These are phyloP conservation scores for Escovopsis sp. DNA, from an alignment of 2,329 filamentous ascomycete genomes.

Conservation along the genomic window DNA sequence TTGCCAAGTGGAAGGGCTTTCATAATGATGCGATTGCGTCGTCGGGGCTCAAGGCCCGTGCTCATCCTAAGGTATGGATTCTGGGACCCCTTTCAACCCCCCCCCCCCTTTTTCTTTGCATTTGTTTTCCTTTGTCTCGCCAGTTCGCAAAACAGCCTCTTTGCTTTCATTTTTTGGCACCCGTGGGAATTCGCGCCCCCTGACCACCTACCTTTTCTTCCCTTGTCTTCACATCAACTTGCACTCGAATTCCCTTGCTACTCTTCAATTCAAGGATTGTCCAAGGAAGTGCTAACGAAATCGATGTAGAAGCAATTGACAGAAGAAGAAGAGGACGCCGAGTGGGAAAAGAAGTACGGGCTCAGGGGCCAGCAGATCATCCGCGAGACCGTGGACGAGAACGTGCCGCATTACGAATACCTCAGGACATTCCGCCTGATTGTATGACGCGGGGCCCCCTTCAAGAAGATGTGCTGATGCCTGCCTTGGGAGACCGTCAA, in stretches of 20 bases:
- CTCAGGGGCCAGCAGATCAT: constrained; percentile 56
- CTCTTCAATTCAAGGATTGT: too few species aligned
- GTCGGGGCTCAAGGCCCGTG: constrained; percentile 55
- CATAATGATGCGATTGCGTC: constrained; percentile 89
- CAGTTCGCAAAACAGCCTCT: too few species aligned
- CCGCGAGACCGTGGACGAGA: constrained; percentile 53
- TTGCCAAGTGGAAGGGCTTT: constrained; percentile 96
- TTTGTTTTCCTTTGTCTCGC: too few species aligned
- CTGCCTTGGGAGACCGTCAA: too few species aligned
- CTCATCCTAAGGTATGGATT: constrained; percentile 40
- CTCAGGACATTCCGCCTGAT: constrained; percentile 62
- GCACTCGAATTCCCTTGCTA: too few species aligned
- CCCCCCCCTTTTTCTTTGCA: too few species aligned
- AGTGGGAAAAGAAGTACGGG: constrained; percentile 64
- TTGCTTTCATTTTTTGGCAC: too few species aligned
- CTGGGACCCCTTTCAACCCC: too few species aligned
- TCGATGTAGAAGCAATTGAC: constrained; percentile 40
- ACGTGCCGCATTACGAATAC: constrained; percentile 64
- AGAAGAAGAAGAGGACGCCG: constrained; percentile 49
- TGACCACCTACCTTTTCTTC: too few species aligned
- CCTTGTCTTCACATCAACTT: too few species aligned
- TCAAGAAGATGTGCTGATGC: too few species aligned
- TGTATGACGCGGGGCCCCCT: constrained; percentile 25
- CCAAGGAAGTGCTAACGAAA: not conserved
- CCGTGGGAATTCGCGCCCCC: too few species aligned